Conservation (phyloP, 805 yeast genomes). For the Naumovozyma castellii region DNA sequence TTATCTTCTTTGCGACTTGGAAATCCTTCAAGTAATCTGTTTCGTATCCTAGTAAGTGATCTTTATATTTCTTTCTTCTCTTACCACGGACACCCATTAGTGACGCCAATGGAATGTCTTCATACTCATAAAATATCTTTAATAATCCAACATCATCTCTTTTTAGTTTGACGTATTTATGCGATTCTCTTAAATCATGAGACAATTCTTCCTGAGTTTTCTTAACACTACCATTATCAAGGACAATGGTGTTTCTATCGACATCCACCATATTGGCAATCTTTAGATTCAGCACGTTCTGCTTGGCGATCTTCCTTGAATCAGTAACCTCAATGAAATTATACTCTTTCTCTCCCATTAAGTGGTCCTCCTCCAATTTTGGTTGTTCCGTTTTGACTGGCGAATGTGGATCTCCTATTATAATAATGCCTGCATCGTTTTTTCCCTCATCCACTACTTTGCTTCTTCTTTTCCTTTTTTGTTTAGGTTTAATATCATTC, state of each 20-base stretch:
- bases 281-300: neutral
- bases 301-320: neutral
- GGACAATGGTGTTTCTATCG: neutral
- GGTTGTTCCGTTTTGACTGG: no score
- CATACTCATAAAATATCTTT: constrained; percentile 28
- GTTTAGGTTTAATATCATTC: neutral
- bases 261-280: neutral
- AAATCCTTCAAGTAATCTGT: constrained; percentile 24
- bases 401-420: no score
- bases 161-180: constrained; percentile 12
- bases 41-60: constrained; percentile 27
- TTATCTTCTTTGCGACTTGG: constrained; percentile 16
- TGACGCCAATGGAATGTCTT: constrained; percentile 29
- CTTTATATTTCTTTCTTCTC: constrained; percentile 27
- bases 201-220: constrained; percentile 20
- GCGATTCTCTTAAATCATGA: constrained; percentile 17
- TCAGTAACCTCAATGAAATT: neutral
- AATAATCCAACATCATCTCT: constrained; percentile 26
- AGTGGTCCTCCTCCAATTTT: no score
- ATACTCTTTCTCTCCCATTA: neutral
- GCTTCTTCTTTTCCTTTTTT: neutral
- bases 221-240: constrained; percentile 4
- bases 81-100: constrained; percentile 31
- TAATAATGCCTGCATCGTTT: no score
- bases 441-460: no score